Percentiles rank a stretch among this genome's conserved stretches.
Evolutionary conservation across 441 rosid species (phyloP).

Genomic region (Biscutella laevigata): DNA sequence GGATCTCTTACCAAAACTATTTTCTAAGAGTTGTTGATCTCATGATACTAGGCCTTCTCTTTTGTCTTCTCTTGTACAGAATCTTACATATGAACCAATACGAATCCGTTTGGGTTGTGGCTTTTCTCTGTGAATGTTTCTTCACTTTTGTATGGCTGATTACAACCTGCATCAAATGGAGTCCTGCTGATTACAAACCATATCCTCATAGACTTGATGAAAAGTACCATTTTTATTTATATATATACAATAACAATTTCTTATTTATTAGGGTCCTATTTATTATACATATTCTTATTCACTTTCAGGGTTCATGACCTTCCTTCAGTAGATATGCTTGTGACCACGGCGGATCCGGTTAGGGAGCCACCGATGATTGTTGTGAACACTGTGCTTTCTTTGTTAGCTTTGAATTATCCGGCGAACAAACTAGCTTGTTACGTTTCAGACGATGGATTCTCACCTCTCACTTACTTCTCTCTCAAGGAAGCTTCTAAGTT

Average conservation of each 20-base stretch:
- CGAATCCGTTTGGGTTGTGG: constrained; percentile 45
- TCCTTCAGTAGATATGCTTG: constrained; percentile 20
- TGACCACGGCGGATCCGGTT: constrained; percentile 15
- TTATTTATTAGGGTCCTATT: no score
- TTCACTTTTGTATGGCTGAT: constrained; percentile 43
- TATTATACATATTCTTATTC: not conserved
- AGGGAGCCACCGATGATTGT: constrained; percentile 25
- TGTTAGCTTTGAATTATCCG: constrained; percentile 71
- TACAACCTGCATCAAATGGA: constrained; percentile 38
- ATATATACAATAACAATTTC: not conserved
- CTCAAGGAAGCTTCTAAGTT: constrained; percentile 47
- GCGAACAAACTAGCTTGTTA: constrained; percentile 56
- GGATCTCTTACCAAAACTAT: constrained; percentile 16
- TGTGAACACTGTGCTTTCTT: constrained; percentile 52
- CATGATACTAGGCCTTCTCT: constrained; percentile 28
- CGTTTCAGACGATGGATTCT: constrained; percentile 58
- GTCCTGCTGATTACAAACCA: constrained; percentile 32
- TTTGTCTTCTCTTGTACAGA: constrained; percentile 38
- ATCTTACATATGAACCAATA: constrained; percentile 23
- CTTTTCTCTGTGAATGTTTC: constrained; percentile 46
- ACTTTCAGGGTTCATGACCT: constrained; percentile 16
- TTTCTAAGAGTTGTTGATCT: constrained; percentile 30
- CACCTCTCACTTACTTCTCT: constrained; percentile 43
- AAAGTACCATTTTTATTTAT: constrained; percentile 20
- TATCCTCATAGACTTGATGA: constrained; percentile 36